Evolutionary conservation across 108 stramenopile genomes (phyloP), one percentile per base, ranked within the genome.

Genomic region (Cyclotella baltica): DNA sequence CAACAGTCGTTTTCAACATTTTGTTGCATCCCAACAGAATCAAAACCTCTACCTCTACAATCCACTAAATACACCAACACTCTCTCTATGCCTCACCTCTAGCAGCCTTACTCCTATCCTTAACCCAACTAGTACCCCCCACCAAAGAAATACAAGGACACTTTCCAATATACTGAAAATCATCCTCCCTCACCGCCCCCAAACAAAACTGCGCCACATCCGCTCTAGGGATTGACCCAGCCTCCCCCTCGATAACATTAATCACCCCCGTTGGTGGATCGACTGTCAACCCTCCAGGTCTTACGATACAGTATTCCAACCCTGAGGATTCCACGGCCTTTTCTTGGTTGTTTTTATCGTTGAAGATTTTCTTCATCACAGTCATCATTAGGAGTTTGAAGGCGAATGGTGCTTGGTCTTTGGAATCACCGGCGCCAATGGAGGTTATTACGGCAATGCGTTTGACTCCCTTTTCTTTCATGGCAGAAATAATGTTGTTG

Each of bases 271-370:
- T 98, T 4, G 98, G 98, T 28, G 92, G 77, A 11, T 98, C 97
- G 1, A 97, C 97, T 10, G 96, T 98, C 66, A 99, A 84, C 6
- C 98, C 98, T 16, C 98, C 98, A 20, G 98, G 98, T 27, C 98
- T 86, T 2, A 98, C 96, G 58, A 99, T 97, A 79, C 91, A 93
- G 73, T 93, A 99, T 64, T 99, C 98, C 35, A 99, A 82, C 20
- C 95, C 95, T 40, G 86, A 86, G 18, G 82, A 67, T 59, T 71
- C 63, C 58, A 93, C 91, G 10, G 93, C 96, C 62, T 77, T 84
- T 79, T 99, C 98, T 80, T 99, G 98, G 35, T 93, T 95, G 80
- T 99, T 98, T 87, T 99, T 99, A 86, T 99, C 98, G 46, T 70
- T 77, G 75, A 99, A 98, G 68, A 98, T 98, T 71, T 95, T 96